Evolutionary conservation across 345 rosid genomes (phyloP), one percentile per base, ranked within the genome.

Genomic region (Gossypium australe): DNA sequence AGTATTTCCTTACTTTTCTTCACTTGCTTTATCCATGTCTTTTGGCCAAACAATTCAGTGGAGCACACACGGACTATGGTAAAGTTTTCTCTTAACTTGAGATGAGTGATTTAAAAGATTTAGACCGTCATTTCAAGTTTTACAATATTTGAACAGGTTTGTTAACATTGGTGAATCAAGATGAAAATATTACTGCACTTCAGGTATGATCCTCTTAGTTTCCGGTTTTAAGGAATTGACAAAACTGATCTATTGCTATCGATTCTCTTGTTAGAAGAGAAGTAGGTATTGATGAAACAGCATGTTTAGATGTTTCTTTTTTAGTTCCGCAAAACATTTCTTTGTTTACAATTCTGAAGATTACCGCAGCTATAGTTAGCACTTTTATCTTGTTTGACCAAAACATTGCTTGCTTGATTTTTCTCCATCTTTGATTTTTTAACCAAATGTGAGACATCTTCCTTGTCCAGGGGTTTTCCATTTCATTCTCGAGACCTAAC

Each of bases 41-140:
- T 73, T 62, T 22, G 77, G 51, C 41, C 34, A 27, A 69, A 69
- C 24, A 69, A 69, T 27, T 73, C 80, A 94, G 97, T 38, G 93
- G 95, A 82, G 95, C 94, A 48, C 93, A 85, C 83, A 94, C 97
- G 6, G 98, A 94, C 72, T 91, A 94, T 77, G 97, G 94, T 92
- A 87, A 85, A 25, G 48, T 16, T 3, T 65, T 55, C 75, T 56
- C 73, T 13, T 14, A 58, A 72, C 13, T 60, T 47, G 2, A 25
- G 27, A 47, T 22, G 2, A 25, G 0, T 9, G 43, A 13, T 25
- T 11, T 9, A 49, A 9, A 49, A 61, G 41, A 61, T 25, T 69
- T 49, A 69, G 10, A 51, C 2, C 7, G 2, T 22, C 13, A 17
- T 49, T 49, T 43, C 25, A 34, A 68, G 16, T 27, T 48, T 16